These are phyloP conservation scores for Polyporus tsugae DNA, from an alignment of 1,284 basidiomycete species.

Conservation along the genomic window DNA sequence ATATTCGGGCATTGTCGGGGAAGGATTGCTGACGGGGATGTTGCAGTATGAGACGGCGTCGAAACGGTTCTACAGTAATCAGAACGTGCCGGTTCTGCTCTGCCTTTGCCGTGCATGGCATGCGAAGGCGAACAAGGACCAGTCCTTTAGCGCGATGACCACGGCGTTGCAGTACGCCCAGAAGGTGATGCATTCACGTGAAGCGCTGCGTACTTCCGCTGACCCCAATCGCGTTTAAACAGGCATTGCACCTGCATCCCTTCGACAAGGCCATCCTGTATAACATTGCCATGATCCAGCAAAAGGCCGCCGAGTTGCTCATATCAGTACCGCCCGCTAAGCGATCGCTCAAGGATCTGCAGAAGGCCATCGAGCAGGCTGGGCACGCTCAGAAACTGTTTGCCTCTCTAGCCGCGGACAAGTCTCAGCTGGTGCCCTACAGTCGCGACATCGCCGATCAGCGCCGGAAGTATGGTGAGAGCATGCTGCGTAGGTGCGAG, in stretches of 20 bases:
- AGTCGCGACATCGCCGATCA: constrained; percentile 88
- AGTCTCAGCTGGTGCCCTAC: constrained; percentile 79
- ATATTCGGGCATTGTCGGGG: not conserved
- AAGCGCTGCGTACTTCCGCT: not conserved
- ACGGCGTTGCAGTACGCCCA: constrained; percentile 84
- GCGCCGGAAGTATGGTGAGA: constrained; percentile 87
- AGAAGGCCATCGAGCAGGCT: constrained; percentile 83
- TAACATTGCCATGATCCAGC: constrained; percentile 96
- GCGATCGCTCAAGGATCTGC: constrained; percentile 82
- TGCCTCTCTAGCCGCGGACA: constrained; percentile 80
- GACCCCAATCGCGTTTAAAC: not conserved
- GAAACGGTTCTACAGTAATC: constrained; percentile 72
- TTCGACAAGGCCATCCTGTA: constrained; percentile 89
- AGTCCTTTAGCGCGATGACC: constrained; percentile 81
- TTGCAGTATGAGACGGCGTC: constrained; percentile 89
- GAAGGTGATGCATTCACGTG: constrained; percentile 51
- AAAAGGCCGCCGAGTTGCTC: constrained; percentile 91
- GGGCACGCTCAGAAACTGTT: constrained; percentile 89
- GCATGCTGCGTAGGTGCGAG: constrained; percentile 80
- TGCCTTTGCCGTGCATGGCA: constrained; percentile 93
- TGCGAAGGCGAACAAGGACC: constrained; percentile 89
- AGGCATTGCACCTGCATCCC: constrained; percentile 86
- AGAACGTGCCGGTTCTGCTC: constrained; percentile 78
- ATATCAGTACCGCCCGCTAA: constrained; percentile 77
- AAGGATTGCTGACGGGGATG: constrained; percentile 1